Percentiles rank a stretch among this genome's conserved stretches.
These are phyloP conservation scores for Aspergillus sp. DNA, from an alignment of 2,329 filamentous ascomycete genomes.

Conservation along the genomic window DNA sequence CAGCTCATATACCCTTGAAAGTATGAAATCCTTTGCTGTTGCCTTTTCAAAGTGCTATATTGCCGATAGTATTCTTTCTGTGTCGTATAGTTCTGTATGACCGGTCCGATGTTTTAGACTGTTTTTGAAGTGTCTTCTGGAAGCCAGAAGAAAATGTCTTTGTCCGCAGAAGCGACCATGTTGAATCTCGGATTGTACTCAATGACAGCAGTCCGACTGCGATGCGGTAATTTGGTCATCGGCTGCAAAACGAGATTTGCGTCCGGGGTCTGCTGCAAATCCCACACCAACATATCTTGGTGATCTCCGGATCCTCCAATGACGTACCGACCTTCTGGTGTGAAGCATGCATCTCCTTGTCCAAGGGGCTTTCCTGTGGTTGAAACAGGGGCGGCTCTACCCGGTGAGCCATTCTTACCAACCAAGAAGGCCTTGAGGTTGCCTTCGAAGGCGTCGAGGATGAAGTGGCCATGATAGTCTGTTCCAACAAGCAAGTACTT, in stretches of 20 bases:
- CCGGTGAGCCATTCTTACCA: constrained; percentile 48
- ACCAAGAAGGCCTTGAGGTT: constrained; percentile 70
- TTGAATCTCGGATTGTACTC: constrained; percentile 91
- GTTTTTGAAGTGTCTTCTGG: constrained; percentile 58
- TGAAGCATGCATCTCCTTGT: constrained; percentile 81
- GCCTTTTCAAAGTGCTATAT: not conserved
- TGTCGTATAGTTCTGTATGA: not conserved
- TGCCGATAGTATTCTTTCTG: not conserved
- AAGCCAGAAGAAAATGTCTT: constrained; percentile 76
- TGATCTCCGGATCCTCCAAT: constrained; percentile 71
- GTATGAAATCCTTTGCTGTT: not conserved
- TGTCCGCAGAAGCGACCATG: constrained; percentile 85
- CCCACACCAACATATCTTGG: constrained; percentile 81
- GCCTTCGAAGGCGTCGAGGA: constrained; percentile 91
- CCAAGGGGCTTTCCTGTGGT: constrained; percentile 54
- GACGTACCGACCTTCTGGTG: constrained; percentile 84
- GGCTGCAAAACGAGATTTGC: constrained; percentile 54
- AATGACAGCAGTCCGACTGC: constrained; percentile 68
- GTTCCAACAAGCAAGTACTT: constrained; percentile 83
- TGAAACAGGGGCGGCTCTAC: constrained; percentile 52
- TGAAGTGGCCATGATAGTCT: constrained; percentile 78
- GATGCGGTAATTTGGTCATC: constrained; percentile 38
- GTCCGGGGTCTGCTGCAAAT: constrained; percentile 61
- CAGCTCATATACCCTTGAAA: not conserved
- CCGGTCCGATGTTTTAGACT: constrained; percentile 31